phyloP scores from a whole-genome alignment of 169 alveolate species.

The Amoebophrya sp. region DNA sequence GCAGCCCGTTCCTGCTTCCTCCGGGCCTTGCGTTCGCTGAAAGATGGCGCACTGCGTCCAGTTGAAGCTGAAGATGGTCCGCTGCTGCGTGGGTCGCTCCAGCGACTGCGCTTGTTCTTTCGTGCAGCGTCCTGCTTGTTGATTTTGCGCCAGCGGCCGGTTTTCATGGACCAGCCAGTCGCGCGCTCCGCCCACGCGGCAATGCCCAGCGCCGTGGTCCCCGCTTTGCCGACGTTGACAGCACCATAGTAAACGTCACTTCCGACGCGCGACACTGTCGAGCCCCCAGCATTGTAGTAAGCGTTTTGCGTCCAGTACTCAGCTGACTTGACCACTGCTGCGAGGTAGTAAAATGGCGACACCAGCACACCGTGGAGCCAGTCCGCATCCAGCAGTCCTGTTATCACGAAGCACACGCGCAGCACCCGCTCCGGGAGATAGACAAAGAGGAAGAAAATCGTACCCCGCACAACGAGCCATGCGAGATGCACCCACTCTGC shows the following conservation, averaged over 20 bases:
- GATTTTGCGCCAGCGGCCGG: not conserved
- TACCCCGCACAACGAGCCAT: too few relatives aligned
- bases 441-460: too few relatives aligned
- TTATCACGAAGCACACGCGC: too few relatives aligned
- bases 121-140: not conserved
- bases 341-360: too few relatives aligned
- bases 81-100: not conserved
- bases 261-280: not conserved
- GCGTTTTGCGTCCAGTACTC: too few relatives aligned
- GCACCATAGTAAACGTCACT: not conserved
- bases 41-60: not conserved
- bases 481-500: too few relatives aligned
- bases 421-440: too few relatives aligned
- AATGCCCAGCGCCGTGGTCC: not conserved
- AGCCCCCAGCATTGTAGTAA: not conserved
- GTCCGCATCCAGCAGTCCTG: too few relatives aligned
- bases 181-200: not conserved
- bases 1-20: not conserved
- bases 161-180: not conserved
- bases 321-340: too few relatives aligned
- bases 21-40: not conserved
- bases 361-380: too few relatives aligned
- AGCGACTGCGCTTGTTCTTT: too few relatives aligned
- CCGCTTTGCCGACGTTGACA: not conserved
- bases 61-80: not conserved